Evolutionary conservation across 2,329 filamentous ascomycete species (phyloP).

Genomic region (Claviceps cyperi): DNA sequence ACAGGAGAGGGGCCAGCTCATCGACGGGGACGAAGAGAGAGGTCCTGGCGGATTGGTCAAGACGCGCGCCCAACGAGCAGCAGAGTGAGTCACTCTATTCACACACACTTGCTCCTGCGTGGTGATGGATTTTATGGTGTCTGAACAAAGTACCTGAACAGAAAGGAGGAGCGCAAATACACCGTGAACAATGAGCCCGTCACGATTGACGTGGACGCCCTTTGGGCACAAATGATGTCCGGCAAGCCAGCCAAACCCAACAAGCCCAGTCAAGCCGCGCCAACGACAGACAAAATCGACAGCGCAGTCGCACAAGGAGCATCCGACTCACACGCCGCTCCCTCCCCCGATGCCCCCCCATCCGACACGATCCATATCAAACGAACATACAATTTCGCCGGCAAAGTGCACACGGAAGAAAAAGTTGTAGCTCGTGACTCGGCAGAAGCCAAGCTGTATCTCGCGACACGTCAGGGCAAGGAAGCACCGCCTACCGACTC

Average conservation of each 20-base stretch:
- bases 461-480: slow-evolving; percentile 32
- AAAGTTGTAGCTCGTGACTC: slow-evolving; percentile 52
- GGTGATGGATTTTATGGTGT: not conserved
- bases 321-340: slow-evolving; percentile 7
- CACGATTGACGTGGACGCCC: slow-evolving; percentile 55
- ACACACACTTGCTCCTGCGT: not conserved
- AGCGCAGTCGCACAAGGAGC: slow-evolving; percentile 10
- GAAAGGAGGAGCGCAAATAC: slow-evolving; percentile 42
- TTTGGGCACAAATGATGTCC: slow-evolving; percentile 54
- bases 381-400: slow-evolving; percentile 61
- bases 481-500: slow-evolving; percentile 10
- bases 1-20: slow-evolving; percentile 20
- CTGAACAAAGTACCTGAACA: slow-evolving; percentile 11
- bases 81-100: slow-evolving; percentile 33
- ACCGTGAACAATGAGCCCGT: slow-evolving; percentile 40
- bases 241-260: slow-evolving; percentile 13
- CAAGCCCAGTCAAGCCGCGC: not conserved
- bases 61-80: slow-evolving; percentile 55
- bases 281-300: slow-evolving; percentile 4
- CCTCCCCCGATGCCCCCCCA: not conserved
- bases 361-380: slow-evolving; percentile 46
- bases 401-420: slow-evolving; percentile 56
- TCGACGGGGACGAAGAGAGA: slow-evolving; percentile 36
- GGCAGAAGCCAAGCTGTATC: slow-evolving; percentile 50
- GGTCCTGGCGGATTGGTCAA: slow-evolving; percentile 53